These are phyloP conservation scores for Geotrichum siamense DNA, from an alignment of 1,139 yeast species.

Conservation along the genomic window DNA sequence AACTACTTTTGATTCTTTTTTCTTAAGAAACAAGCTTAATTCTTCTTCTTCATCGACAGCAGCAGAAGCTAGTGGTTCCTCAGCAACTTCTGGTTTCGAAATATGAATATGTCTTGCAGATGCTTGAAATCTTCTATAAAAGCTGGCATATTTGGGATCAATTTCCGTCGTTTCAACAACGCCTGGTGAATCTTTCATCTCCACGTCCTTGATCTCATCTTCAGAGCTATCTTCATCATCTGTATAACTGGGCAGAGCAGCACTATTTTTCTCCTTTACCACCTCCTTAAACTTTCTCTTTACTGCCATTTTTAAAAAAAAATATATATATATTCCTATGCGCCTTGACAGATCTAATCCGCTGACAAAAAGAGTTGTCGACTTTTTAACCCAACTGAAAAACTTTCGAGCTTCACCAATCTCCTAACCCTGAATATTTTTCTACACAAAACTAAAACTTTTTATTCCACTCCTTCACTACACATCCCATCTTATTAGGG, in stretches of 20 bases:
- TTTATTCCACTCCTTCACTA: slow-evolving; percentile 1
- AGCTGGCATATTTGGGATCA: slow-evolving; percentile 20
- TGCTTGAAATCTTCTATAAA: slow-evolving; percentile 19
- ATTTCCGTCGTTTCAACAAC: too few species aligned
- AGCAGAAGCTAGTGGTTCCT: neutral
- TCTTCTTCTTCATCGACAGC: slow-evolving; percentile 10
- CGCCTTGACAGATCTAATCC: too few species aligned
- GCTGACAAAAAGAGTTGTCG: too few species aligned
- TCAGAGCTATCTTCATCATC: slow-evolving; percentile 17
- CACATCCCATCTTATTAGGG: too few species aligned
- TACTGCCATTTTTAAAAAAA: slow-evolving; percentile 5
- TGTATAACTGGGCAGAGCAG: slow-evolving; percentile 20
- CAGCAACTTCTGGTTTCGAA: neutral
- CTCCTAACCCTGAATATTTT: slow-evolving; percentile 13
- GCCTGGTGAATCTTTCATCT: slow-evolving; percentile 6
- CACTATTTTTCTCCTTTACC: slow-evolving; percentile 16
- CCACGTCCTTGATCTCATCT: slow-evolving; percentile 9
- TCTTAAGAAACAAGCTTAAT: slow-evolving; percentile 7
- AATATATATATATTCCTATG: too few species aligned
- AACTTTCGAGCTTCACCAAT: slow-evolving; percentile 11
- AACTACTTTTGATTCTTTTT: slow-evolving; percentile 12
- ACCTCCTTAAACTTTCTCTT: slow-evolving; percentile 16
- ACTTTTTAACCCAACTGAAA: neutral
- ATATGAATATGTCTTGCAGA: slow-evolving; percentile 17
- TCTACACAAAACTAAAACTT: neutral